Percentiles rank a stretch among this genome's conserved stretches.
phyloP scores from a whole-genome alignment of 495 filamentous ascomycete genomes.

The Opeltia flavorubescens region DNA sequence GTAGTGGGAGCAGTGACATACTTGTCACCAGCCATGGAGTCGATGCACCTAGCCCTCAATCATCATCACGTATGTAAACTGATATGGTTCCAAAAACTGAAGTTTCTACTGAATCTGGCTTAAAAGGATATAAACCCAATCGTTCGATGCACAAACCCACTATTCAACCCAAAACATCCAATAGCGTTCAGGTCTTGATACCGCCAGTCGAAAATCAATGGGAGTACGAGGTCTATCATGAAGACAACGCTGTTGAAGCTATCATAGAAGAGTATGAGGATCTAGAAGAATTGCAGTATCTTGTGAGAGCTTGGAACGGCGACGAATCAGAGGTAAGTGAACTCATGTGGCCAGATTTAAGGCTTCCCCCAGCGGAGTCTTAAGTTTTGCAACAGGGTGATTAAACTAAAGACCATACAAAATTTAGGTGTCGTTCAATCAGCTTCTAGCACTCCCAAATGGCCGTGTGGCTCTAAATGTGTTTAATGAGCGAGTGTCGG shows the following conservation, averaged over 20 bases:
- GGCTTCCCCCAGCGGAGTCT: too few species aligned
- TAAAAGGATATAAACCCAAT: neutral
- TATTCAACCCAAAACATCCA: neutral
- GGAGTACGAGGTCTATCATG: slow-evolving; percentile 36
- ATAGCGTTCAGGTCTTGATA: slow-evolving; percentile 24
- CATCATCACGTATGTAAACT: too few species aligned
- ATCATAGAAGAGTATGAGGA: slow-evolving; percentile 13
- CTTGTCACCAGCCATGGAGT: too few species aligned
- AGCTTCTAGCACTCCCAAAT: slow-evolving; percentile 14
- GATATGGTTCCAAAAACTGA: too few species aligned
- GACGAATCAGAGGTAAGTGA: neutral
- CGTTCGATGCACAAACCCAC: neutral
- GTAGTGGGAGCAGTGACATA: too few species aligned
- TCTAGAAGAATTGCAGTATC: neutral
- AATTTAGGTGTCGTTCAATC: slow-evolving; percentile 2
- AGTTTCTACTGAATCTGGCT: neutral
- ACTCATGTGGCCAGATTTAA: neutral
- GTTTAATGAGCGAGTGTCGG: slow-evolving; percentile 10
- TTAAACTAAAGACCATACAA: neutral
- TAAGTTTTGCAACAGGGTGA: too few species aligned
- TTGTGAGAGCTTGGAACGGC: neutral
- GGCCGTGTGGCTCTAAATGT: slow-evolving; percentile 16
- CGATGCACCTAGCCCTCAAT: too few species aligned
- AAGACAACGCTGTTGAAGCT: slow-evolving; percentile 26
- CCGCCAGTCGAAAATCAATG: slow-evolving; percentile 24